These are phyloP conservation scores for Corylus heterophylla DNA, from an alignment of 306 rosid species.

Conservation along the genomic window DNA sequence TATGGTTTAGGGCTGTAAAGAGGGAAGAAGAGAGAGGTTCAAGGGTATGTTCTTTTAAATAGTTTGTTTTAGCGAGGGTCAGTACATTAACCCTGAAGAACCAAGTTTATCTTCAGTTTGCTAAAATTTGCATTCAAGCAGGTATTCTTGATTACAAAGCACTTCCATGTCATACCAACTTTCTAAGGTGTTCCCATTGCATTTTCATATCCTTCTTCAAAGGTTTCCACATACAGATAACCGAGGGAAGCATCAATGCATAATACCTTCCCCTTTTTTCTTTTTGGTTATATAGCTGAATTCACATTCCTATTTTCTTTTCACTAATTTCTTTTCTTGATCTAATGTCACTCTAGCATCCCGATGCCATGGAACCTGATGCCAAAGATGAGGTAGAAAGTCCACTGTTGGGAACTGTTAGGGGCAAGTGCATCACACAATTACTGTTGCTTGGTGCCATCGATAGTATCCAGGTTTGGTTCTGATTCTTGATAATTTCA, in stretches of 20 bases:
- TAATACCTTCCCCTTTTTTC: background rate
- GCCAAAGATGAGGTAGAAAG: slow-evolving; percentile 73
- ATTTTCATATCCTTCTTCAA: background rate
- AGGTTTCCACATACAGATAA: background rate
- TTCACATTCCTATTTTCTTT: slow-evolving; percentile 3
- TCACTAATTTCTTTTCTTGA: slow-evolving; percentile 23
- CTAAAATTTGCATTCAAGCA: background rate
- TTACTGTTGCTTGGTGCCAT: slow-evolving; percentile 83
- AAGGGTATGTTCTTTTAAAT: background rate
- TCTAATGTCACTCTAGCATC: slow-evolving; percentile 50
- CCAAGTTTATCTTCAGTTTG: background rate
- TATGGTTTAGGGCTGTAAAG: background rate
- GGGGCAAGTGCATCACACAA: slow-evolving; percentile 96
- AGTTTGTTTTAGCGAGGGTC: background rate
- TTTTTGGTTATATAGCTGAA: background rate
- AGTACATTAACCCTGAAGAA: background rate
- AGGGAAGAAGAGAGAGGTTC: background rate
- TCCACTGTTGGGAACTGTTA: slow-evolving; percentile 70
- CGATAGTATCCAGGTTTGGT: slow-evolving; percentile 90
- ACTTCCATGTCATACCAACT: background rate
- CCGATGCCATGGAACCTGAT: slow-evolving; percentile 65
- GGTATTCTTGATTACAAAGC: background rate
- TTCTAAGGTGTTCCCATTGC: background rate
- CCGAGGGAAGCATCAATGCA: background rate
- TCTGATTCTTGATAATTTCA: slow-evolving; percentile 1